These are phyloP conservation scores for Tylopilus sp. DNA, from an alignment of 768 basidiomycete genomes.

Conservation along the genomic window DNA sequence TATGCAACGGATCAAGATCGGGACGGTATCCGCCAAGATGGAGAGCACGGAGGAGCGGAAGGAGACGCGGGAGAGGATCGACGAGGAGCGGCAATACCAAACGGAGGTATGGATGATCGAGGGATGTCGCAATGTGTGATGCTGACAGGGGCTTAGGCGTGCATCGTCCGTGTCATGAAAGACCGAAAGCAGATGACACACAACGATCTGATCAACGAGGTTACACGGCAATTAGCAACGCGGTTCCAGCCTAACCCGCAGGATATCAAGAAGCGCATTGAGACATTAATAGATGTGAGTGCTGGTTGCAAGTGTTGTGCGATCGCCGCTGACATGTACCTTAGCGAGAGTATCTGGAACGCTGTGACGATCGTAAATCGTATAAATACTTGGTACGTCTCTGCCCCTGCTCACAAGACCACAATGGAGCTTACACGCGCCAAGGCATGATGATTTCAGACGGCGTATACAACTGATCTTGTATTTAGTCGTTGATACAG, in stretches of 20 bases:
- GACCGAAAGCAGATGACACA: constrained; percentile 87
- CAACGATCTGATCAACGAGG: constrained; percentile 86
- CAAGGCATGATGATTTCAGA: constrained; percentile 28
- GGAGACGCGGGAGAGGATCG: constrained; percentile 87
- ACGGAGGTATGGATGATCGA: constrained; percentile 61
- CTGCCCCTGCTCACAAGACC: neutral
- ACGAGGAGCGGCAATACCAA: constrained; percentile 87
- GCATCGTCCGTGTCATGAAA: constrained; percentile 97
- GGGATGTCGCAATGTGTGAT: neutral
- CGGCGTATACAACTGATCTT: neutral
- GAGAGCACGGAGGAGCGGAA: constrained; percentile 84
- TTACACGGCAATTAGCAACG: constrained; percentile 76
- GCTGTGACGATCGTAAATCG: constrained; percentile 83
- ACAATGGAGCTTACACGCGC: neutral
- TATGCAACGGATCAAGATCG: constrained; percentile 89
- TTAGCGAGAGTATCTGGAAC: constrained; percentile 91
- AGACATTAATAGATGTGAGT: constrained; percentile 86
- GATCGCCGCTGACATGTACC: neutral
- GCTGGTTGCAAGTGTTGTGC: neutral
- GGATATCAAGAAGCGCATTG: constrained; percentile 90
- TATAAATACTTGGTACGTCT: constrained; percentile 70
- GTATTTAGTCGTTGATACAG: neutral
- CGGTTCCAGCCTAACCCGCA: constrained; percentile 86
- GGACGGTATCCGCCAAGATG: constrained; percentile 82
- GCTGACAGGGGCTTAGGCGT: constrained; percentile 64